Evolutionary conservation across 768 basidiomycete species (phyloP).

Genomic region (Lactarius pseudohatsudake): DNA sequence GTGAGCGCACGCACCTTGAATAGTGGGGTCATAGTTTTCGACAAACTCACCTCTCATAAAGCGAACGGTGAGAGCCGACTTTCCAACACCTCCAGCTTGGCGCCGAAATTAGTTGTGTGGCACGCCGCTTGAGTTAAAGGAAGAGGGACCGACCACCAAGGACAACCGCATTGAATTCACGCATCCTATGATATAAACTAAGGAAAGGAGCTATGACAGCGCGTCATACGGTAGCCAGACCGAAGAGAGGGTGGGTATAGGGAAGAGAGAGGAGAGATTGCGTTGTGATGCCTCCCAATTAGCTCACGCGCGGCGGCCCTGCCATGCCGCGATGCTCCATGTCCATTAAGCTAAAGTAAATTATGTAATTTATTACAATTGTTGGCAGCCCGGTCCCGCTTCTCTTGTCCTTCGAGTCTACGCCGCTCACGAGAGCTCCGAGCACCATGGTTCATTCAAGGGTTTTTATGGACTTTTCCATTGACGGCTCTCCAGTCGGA

Average conservation of each 20-base stretch:
- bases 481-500: constrained; percentile 51
- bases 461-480: constrained; percentile 66
- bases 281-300: constrained; percentile 17
- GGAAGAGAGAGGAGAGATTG: constrained; percentile 2
- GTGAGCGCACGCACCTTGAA: constrained; percentile 57
- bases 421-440: background rate
- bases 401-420: background rate
- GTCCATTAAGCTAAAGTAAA: background rate
- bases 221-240: constrained; percentile 28
- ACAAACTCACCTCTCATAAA: constrained; percentile 73
- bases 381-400: background rate
- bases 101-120: background rate
- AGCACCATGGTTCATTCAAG: constrained; percentile 53
- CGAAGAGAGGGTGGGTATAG: constrained; percentile 11
- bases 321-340: background rate
- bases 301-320: background rate
- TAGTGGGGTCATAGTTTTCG: constrained; percentile 80
- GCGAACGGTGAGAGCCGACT: constrained; percentile 81
- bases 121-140: background rate
- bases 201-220: constrained; percentile 21
- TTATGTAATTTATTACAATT: background rate
- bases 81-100: constrained; percentile 84
- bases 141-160: constrained; percentile 60
- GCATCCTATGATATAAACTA: constrained; percentile 44
- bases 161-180: constrained; percentile 74